Evolutionary conservation across 148 eudicot species (phyloP).

Genomic region (Rhododendron griersonianum): DNA sequence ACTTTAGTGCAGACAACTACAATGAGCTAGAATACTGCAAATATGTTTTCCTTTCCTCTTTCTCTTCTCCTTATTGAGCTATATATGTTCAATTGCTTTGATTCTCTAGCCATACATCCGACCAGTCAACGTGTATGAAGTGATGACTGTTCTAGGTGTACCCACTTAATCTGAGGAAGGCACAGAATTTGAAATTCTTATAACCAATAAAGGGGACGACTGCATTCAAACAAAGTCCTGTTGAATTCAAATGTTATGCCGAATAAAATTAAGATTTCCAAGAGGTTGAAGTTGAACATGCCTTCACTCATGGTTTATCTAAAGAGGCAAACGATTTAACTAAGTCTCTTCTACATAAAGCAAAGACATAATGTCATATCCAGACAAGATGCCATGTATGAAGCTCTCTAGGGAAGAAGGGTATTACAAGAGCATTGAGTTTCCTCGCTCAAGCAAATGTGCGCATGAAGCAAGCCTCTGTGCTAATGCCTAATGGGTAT

Average conservation of each 20-base stretch:
- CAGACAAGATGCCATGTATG: not conserved
- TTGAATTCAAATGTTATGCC: not conserved
- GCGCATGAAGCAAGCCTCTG: not conserved
- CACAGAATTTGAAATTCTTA: not conserved
- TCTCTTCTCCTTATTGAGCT: not conserved
- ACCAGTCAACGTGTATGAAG: not conserved
- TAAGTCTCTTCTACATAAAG: not conserved
- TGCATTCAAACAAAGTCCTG: not conserved
- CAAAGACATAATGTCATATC: not conserved
- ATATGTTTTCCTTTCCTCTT: not conserved
- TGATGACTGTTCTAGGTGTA: not conserved
- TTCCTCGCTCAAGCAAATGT: not conserved
- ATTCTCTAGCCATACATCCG: not conserved
- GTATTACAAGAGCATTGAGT: not conserved
- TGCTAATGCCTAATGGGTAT: not conserved
- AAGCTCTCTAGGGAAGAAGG: not conserved
- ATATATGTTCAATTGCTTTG: not conserved
- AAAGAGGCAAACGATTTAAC: not conserved
- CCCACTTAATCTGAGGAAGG: not conserved
- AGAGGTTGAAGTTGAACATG: not conserved
- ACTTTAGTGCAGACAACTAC: not conserved
- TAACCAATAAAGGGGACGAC: not conserved
- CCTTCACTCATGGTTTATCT: not conserved
- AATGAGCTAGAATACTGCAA: not conserved
- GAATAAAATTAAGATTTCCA: not conserved